Evolutionary conservation across 2,329 filamentous ascomycete species (phyloP).

Genomic region (Tricladium varicosporioides): DNA sequence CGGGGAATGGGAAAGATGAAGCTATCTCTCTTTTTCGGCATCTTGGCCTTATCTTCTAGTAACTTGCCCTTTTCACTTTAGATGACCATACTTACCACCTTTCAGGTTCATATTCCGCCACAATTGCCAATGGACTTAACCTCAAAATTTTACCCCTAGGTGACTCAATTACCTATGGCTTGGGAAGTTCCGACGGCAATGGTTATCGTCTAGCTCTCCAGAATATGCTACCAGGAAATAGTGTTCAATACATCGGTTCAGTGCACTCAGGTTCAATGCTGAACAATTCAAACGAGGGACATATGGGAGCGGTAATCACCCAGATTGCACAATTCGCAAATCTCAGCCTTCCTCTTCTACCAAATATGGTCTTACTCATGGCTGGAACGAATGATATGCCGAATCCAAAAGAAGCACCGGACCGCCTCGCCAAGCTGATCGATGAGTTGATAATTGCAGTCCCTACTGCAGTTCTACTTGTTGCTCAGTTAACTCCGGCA

Average conservation of each 20-base stretch:
- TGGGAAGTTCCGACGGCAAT: neutral
- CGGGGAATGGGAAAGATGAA: too few species aligned
- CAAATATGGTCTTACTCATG: neutral
- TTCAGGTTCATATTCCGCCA: too few species aligned
- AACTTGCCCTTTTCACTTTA: too few species aligned
- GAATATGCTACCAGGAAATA: slow-evolving; percentile 19
- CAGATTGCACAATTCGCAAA: slow-evolving; percentile 23
- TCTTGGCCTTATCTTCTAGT: too few species aligned
- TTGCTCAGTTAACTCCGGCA: slow-evolving; percentile 34
- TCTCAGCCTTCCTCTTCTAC: neutral
- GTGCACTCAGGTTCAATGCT: slow-evolving; percentile 29
- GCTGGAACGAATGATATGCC: slow-evolving; percentile 16
- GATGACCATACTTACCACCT: too few species aligned
- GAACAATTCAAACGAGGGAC: slow-evolving; percentile 33
- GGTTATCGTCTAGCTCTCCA: slow-evolving; percentile 19
- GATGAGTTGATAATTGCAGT: slow-evolving; percentile 30
- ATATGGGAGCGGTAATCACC: slow-evolving; percentile 31
- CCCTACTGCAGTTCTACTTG: slow-evolving; percentile 35
- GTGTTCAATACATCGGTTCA: slow-evolving; percentile 31
- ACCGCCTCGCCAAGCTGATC: slow-evolving; percentile 30
- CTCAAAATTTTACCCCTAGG: neutral
- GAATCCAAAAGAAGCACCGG: slow-evolving; percentile 28
- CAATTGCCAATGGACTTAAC: neutral
- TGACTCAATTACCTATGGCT: slow-evolving; percentile 1
- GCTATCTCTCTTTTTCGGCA: too few species aligned